Base-by-base conservation (phyloP, 2,329 filamentous ascomycete genomes). In the Daldinia sp. region DNA sequence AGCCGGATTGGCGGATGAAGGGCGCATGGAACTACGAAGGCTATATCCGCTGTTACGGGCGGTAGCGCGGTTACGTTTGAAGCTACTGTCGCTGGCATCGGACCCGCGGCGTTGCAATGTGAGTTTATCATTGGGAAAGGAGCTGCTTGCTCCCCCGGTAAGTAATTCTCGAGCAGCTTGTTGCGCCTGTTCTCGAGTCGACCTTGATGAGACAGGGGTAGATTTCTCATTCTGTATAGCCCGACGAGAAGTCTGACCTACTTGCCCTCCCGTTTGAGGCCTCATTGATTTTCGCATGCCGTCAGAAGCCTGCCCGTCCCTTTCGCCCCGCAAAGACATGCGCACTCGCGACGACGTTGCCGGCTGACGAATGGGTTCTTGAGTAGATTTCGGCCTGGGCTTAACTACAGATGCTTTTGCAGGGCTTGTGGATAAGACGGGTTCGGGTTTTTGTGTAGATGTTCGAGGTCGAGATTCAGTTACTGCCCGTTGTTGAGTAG, bases 51-150 rank as follows among this genome's bases (percentile, higher is more conserved):
- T 77, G 37, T 77, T 77, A 4, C 76, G 73, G 52, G 79, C 74
- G 34, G n/a, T n/a, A n/a, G 83, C 78, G 63, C 85, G 84, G 41
- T 81, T 77, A 25, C 92, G 89, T 72, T 86, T 90, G 79, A 97
- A 97, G 74, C 92, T 96, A 77, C 91, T 96, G 43, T 92, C 89
- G 71, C 90, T 92, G 25, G 85, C 88, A 68, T 88, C 87, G 0
- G 89, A 91, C 15, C 79, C 81, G 8, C 80, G 83, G 1, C 88
- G 83, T 59, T 80, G 78, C 7, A 87, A 76, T 4, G 71, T 69
- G 10, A 81, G 71, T 41, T 67, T 65, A 10, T 35, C 29, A 19
- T 45, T 64, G 8, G 58, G 56, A 17, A 58, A 11, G n/a, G 59
- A 55, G 30, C 47, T 68, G 27, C 23, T 50, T 13, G 67, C 27